These are phyloP conservation scores for Agrostemma githago DNA, from an alignment of 148 eudicot genomes.

Conservation along the genomic window DNA sequence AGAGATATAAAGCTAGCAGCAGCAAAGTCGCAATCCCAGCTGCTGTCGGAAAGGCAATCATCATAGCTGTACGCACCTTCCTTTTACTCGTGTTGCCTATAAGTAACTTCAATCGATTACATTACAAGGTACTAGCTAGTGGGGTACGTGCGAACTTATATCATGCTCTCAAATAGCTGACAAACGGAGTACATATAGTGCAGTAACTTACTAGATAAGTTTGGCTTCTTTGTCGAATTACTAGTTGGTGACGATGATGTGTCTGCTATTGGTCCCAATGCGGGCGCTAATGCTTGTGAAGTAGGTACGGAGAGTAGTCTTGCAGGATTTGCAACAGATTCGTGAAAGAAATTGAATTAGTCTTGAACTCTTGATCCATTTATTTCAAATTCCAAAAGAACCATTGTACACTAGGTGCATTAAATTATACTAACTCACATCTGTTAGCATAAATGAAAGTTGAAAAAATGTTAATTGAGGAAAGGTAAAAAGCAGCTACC, in stretches of 20 bases:
- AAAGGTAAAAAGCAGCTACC: not conserved
- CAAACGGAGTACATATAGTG: too few relatives aligned
- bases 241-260: not conserved
- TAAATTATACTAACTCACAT: too few relatives aligned
- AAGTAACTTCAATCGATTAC: not conserved
- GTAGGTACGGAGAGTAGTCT: not conserved
- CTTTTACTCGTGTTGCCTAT: not conserved
- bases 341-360: too few relatives aligned
- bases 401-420: too few relatives aligned
- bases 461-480: not conserved
- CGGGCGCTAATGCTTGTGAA: not conserved
- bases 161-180: not conserved
- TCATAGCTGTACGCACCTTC: not conserved
- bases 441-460: too few relatives aligned
- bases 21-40: not conserved
- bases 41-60: constrained; percentile 5
- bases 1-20: not conserved
- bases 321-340: not conserved
- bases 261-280: too few relatives aligned
- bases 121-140: not conserved
- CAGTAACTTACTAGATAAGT: not conserved
- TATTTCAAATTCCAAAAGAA: too few relatives aligned
- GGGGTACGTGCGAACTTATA: not conserved
- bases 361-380: too few relatives aligned
- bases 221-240: not conserved